Conservation (phyloP, 129 eudicot species). For the Scalesia atractyloides region DNA sequence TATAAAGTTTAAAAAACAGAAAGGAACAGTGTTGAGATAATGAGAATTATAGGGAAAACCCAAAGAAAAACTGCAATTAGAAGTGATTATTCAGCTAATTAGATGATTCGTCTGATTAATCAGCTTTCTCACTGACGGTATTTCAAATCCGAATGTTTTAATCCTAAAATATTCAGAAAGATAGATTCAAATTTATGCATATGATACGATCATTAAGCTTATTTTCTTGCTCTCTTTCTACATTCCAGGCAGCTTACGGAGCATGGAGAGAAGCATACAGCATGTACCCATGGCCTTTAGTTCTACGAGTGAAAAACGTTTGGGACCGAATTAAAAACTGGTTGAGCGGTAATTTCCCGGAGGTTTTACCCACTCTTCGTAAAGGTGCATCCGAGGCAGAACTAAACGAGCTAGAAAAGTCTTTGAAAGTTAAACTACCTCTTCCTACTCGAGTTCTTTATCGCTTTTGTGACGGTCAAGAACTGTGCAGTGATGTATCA, state of each 20-base stretch:
- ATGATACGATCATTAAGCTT: constrained; percentile 9
- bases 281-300: constrained; percentile 83
- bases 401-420: constrained; percentile 50
- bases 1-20: too few species aligned
- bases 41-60: too few species aligned
- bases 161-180: too few species aligned
- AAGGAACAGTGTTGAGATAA: too few species aligned
- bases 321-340: constrained; percentile 65
- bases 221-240: background rate
- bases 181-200: background rate
- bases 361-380: constrained; percentile 59
- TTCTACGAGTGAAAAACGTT: constrained; percentile 55
- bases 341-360: constrained; percentile 65
- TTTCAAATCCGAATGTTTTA: too few species aligned
- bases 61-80: too few species aligned
- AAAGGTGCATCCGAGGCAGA: constrained; percentile 82
- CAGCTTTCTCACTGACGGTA: too few species aligned
- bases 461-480: constrained; percentile 87
- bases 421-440: constrained; percentile 67
- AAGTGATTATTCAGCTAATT: too few species aligned
- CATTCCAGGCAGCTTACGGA: constrained; percentile 62
- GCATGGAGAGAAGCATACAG: constrained; percentile 70
- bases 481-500: constrained; percentile 27
- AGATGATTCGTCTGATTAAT: too few species aligned
- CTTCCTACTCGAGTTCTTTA: constrained; percentile 72